These are phyloP conservation scores for Carex parvula DNA, from an alignment of 176 grass and related monocot genomes.

Conservation along the genomic window DNA sequence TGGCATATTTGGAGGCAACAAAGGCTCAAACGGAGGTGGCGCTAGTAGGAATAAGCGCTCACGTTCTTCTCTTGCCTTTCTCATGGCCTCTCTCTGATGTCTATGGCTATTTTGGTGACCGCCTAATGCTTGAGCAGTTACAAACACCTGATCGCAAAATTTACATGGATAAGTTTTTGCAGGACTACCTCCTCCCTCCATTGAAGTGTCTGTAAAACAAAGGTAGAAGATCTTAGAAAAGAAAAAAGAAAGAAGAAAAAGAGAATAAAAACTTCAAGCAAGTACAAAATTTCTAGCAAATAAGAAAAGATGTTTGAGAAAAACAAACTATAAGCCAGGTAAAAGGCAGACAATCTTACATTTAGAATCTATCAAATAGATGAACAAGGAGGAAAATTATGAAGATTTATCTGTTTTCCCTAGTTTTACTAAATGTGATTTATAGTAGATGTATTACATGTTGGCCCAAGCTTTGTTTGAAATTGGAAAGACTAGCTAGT, in stretches of 20 bases:
- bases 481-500: not conserved
- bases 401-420: not conserved
- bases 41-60: not conserved
- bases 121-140: slow-evolving; percentile 21
- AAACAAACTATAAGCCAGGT: not conserved
- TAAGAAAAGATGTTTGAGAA: not conserved
- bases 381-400: not conserved
- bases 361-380: not conserved
- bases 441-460: slow-evolving; percentile 12
- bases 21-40: not conserved
- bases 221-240: not conserved
- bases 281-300: not conserved
- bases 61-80: slow-evolving; percentile 4
- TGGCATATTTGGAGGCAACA: not conserved
- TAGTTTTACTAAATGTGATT: not conserved
- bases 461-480: not conserved
- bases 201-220: slow-evolving; percentile 3
- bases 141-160: slow-evolving; percentile 22
- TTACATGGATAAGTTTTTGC: not conserved
- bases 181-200: slow-evolving; percentile 10
- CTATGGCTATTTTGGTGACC: slow-evolving; percentile 17
- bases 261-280: not conserved
- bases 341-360: slow-evolving; percentile 18
- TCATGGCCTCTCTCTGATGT: slow-evolving; percentile 1
- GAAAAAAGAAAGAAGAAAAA: too few relatives aligned